phyloP scores from a whole-genome alignment of 2,329 filamentous ascomycete species.

The Chalara sp. region DNA sequence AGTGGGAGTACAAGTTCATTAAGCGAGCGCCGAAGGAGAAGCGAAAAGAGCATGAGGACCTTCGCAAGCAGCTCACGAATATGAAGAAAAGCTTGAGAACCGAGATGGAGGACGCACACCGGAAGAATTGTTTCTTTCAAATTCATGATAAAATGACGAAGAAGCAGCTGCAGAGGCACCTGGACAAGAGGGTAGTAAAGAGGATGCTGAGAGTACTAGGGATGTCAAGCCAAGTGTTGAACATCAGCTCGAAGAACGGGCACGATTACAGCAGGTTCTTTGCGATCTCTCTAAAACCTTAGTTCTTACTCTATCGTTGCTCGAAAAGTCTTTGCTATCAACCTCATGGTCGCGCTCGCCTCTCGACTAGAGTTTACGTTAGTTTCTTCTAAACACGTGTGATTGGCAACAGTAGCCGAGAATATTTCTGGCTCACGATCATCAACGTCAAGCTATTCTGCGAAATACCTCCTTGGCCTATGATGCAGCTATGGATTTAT shows the following conservation, averaged over 20 bases:
- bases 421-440: conserved; percentile 7
- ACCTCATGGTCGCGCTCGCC: conserved; percentile 13
- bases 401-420: conserved; percentile 5
- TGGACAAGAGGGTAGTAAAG: conserved; percentile 1
- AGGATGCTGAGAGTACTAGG: not conserved
- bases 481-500: too few relatives aligned
- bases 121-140: conserved; percentile 12
- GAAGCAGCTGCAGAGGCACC: conserved; percentile 8
- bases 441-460: too few relatives aligned
- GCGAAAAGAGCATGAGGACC: conserved; percentile 5
- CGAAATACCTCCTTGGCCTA: too few relatives aligned
- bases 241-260: conserved; percentile 16
- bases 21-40: conserved; percentile 8
- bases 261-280: conserved; percentile 12
- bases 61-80: conserved; percentile 10
- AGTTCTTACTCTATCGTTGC: not conserved
- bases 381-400: not conserved
- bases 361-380: conserved; percentile 11
- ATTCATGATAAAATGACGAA: conserved; percentile 14
- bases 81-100: conserved; percentile 7
- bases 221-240: conserved; percentile 6
- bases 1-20: conserved; percentile 15
- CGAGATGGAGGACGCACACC: not conserved
- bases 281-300: conserved; percentile 16
- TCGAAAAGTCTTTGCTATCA: conserved; percentile 13